These are phyloP conservation scores for Yarrowia divulgata DNA, from an alignment of 805 yeast species.

Conservation along the genomic window DNA sequence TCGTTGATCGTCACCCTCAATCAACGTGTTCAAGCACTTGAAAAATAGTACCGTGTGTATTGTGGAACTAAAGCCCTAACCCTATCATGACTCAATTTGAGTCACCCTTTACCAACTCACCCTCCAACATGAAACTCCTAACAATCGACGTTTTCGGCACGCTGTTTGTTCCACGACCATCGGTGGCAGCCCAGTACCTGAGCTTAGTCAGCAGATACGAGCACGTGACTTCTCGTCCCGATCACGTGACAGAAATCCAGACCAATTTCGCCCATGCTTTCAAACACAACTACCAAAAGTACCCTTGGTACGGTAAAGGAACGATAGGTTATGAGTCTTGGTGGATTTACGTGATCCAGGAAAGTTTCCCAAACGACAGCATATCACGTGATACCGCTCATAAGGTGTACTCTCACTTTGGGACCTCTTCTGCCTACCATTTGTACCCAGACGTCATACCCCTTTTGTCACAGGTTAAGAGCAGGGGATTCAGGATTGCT, in stretches of 20 bases:
- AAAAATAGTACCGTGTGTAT: too few relatives aligned
- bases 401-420: conserved; percentile 12
- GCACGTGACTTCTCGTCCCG: too few relatives aligned
- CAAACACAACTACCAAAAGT: conserved; percentile 11
- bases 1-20: too few relatives aligned
- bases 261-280: conserved; percentile 4
- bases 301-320: conserved; percentile 16
- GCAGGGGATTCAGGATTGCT: conserved; percentile 1
- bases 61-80: too few relatives aligned
- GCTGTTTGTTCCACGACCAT: conserved; percentile 24
- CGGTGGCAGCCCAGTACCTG: conserved; percentile 26
- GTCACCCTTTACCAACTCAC: neutral
- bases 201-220: conserved; percentile 1
- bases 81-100: conserved; percentile 2
- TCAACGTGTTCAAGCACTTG: too few relatives aligned
- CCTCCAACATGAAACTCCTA: conserved; percentile 7
- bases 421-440: conserved; percentile 4
- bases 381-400: neutral
- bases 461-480: neutral
- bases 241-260: neutral
- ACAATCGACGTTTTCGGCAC: conserved; percentile 32
- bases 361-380: neutral
- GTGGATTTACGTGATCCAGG: conserved; percentile 25
- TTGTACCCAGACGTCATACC: conserved; percentile 29
- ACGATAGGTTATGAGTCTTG: neutral